Conservation (phyloP, 2,329 filamentous ascomycete species). For the Fusarium sublunatum region DNA sequence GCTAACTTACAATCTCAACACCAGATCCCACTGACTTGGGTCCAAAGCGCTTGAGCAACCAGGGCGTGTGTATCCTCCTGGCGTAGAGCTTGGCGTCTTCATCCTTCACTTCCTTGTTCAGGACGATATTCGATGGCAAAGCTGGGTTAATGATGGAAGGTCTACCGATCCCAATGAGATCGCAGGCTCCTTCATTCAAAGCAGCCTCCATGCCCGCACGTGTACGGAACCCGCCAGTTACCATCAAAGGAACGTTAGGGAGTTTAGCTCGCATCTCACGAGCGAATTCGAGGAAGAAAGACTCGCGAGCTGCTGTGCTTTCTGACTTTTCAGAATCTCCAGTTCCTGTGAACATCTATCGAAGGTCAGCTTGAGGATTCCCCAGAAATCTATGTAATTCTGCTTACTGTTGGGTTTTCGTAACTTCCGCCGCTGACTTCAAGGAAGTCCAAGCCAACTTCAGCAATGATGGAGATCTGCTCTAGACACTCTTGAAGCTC, state of each 20-base stretch:
- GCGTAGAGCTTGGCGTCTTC: conserved; percentile 30
- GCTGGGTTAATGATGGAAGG: conserved; percentile 54
- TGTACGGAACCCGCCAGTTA: conserved; percentile 73
- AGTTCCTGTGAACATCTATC: conserved; percentile 51
- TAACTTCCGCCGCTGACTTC: conserved; percentile 74
- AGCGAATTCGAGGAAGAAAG: conserved; percentile 76
- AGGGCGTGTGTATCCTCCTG: conserved; percentile 22
- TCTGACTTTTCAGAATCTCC: conserved; percentile 11
- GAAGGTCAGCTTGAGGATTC: not conserved
- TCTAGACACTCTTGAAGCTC: conserved; percentile 65
- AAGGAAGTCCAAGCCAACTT: conserved; percentile 70
- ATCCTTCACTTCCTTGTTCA: conserved; percentile 29
- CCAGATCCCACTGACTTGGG: conserved; percentile 36
- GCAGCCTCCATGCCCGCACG: conserved; percentile 56
- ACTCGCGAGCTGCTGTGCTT: conserved; percentile 67
- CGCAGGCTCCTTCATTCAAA: conserved; percentile 53
- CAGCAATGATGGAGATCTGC: conserved; percentile 64
- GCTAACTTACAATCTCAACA: conserved; percentile 28
- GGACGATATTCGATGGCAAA: conserved; percentile 48
- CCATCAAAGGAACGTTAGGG: conserved; percentile 60
- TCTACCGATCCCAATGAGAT: conserved; percentile 56
- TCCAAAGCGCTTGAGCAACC: conserved; percentile 29
- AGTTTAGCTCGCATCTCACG: conserved; percentile 60
- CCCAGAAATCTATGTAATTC: not conserved
- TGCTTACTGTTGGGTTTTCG: conserved; percentile 60